Base-by-base conservation (phyloP, 2,329 filamentous ascomycete genomes). In the Alternaria ventricosa region DNA sequence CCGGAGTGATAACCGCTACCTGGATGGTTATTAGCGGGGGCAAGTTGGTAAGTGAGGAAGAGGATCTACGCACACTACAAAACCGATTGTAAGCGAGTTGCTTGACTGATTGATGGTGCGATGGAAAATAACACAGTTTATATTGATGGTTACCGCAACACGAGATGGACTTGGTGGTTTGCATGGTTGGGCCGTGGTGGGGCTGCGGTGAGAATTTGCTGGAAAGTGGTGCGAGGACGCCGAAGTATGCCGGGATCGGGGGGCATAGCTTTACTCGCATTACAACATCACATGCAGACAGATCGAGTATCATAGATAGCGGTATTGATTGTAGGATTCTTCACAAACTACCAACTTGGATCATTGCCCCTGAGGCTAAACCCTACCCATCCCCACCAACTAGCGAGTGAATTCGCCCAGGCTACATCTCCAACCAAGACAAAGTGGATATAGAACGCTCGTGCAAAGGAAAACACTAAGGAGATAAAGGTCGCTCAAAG, bases 371-470 rank as follows among this genome's bases (percentile, higher is more conserved):
- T 46, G 7, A 23, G 22, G 49, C 49, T 41, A 15, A 28, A 23
- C 23, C 30, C 28, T 54, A 3, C 53, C 45, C 18, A 15, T 47
- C 57, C 18, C 22, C 20, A 23, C 18, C 50, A 53, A 60, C 41
- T 55, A 50, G 57, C 30, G 53, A 47, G 51, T 33, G 22, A 43
- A 50, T 15, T 28, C 41, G 41, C 54, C 41, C 18, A 30, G 27
- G 25, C n/a, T 56, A 53, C 41, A 56, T 23, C 54, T 27, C 43
- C 41, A 10, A 30, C 12, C 12, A 20, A 55, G 10, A 46, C 43
- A 36, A 33, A 36, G 43, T 44, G 50, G 23, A 54, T 80, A 78
- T 82, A 80, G 80, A 78, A 81, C 80, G 79, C 73, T 81, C 77
- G 79, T 81, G 79, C 81, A 81, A 80, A 23, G 18, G 20, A 57